Evolutionary conservation across 140 eudicot genomes (phyloP), one percentile per base, ranked within the genome.

Genomic region (Stevia rebaudiana): DNA sequence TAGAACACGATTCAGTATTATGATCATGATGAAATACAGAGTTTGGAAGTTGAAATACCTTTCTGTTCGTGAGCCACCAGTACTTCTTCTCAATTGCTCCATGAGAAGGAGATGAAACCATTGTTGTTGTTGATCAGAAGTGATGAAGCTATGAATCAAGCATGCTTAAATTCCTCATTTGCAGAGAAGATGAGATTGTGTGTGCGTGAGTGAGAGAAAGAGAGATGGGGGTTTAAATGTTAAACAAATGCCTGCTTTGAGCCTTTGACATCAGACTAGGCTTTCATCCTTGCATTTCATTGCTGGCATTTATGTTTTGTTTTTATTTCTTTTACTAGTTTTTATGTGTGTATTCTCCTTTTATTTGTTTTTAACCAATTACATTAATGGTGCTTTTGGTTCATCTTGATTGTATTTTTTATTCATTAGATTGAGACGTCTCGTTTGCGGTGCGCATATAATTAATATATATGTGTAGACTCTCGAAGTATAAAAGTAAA

Each of bases 231-330:
- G 53, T 74, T 59, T 74, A 67, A 62, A 65, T 72, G 75, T 30
- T 55, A 13, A 54, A 35, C 57, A 59, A 77, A 64, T 78, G 87
- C 86, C 95, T 86, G 97, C 37, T 33, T 28, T 28, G 33, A n/a
- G n/a, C 33, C 95, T 89, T 89, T 86, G 94, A 81, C 82, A 82
- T 78, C 65, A 76, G 78, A 78, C 77, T 80, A 74, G 78, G 86
- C 87, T 85, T 82, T 83, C 82, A 85, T 85, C 97, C 95, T 78
- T 80, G 80, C 70, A 67, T 69, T 79, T 80, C 89, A 69, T 81
- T 55, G 95, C 97, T 89, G 97, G 92, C 95, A 83, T 67, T 35
- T 43, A 30, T 58, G 42, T 17, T n/a, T n/a, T n/a, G n/a, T n/a
- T n/a, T n/a, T n/a, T n/a, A n/a, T n/a, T n/a, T n/a, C n/a, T n/a